Evolutionary conservation across 2,329 filamentous ascomycete genomes (phyloP), one percentile per base, ranked within the genome.

Genomic region (Colletotrichum kahawae): DNA sequence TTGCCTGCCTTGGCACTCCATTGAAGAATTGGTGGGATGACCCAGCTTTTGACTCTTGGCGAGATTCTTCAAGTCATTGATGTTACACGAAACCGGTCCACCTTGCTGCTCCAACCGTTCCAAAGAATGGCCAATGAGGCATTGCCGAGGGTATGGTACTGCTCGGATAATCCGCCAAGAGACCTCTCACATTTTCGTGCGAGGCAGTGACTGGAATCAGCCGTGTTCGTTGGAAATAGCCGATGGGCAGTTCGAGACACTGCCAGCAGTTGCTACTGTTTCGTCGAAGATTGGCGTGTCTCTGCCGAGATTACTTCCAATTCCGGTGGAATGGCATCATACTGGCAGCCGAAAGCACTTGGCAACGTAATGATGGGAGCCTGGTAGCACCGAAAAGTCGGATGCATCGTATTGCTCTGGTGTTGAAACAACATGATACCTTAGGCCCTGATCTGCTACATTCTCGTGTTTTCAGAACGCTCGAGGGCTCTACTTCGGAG

Each of bases 281-380:
- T 60, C 8, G 56, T 43, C 18, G 10, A 67, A 14, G 62, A 74
- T 71, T 63, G 54, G n/a, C 56, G 27, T 63, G 69, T 48, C 63
- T 62, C 56, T 63, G 38, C n/a, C 33, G 38, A 56, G 16, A 60
- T 34, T 43, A 10, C 38, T 36, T 66, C 68, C 63, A 67, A 24
- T 51, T 74, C 68, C 72, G 72, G 72, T 66, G 38, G 54, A 31
- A 59, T 67, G 56, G 43, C 33, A 75, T 71, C 62, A 56, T 67
- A n/a, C n/a, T 13, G n/a, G 18, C 16, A 43, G 31, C 27, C 56
- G 33, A n/a, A 54, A 43, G n/a, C 38, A 57, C 68, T 67, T 66
- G 62, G 54, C 68, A 36, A 48, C 14, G 27, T 5, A 27, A 10
- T 10, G 24, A 34, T 16, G 38, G 16, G 7, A 14, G 38, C 13